Base-by-base conservation (phyloP, 1,284 basidiomycete genomes). In the Boletus austroedulis region DNA sequence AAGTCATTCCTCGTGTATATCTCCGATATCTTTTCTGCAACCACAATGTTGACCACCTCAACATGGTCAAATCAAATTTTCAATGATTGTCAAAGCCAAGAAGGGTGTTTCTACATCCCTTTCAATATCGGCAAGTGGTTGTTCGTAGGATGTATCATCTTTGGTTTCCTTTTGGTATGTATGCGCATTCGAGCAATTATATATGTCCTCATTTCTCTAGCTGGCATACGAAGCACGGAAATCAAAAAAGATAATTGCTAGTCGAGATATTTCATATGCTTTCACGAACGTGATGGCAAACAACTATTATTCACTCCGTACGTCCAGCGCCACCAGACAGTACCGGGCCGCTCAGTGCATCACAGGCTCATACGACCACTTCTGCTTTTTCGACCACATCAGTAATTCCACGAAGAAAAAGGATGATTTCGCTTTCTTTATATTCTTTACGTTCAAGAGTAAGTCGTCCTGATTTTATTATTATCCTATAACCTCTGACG, bases 361-460 rank as follows among this genome's bases (percentile, higher is more conserved):
- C 55, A 63, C 44, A 91, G 92, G 92, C 57, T 94, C 91, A 48
- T 99, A 98, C 74, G 89, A 97, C 73, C 92, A 97, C 74, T 98
- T 97, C 72, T 98, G 96, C 76, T 95, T 99, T 80, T 99, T 98
- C 75, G 89, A 90, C 65, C 94, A 97, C 67, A 98, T 99, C 76
- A 89, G 90, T 69, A 89, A 92, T 69, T 98, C 95, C 34, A 96
- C 94, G 32, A 98, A 97, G 82, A 89, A 87, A 66, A 95, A 90
- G 74, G 96, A 99, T 74, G 94, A 97, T 70, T 94, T 98, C 75
- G 94, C 95, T 50, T 98, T 99, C 82, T 99, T 98, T 76, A 86
- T 98, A 73, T 99, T 98, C 84, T 99, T 99, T 78, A 92, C 92
- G 1, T 99, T 99, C 85, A 99, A 99, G 80, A 94, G 94, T 92